Evolutionary conservation across 495 filamentous ascomycete genomes (phyloP).

Genomic region (Penicillium riverlandense): DNA sequence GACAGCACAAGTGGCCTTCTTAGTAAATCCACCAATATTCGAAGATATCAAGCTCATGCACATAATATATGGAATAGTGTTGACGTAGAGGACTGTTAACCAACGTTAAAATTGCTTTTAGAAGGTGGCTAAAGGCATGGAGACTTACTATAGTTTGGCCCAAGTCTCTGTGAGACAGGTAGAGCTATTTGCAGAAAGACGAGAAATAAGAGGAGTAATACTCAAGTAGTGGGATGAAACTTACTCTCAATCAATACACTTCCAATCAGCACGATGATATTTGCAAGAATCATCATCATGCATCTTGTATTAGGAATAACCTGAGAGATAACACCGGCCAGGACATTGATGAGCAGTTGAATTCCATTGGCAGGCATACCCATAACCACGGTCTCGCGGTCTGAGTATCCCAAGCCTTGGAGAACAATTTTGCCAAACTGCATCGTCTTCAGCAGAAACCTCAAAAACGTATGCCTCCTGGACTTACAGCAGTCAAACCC

Average conservation of each 20-base stretch:
- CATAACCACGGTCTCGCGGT: constrained; percentile 1
- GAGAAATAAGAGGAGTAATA: no score
- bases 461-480: not conserved
- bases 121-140: no score
- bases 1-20: constrained; percentile 15
- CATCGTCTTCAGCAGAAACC: not conserved
- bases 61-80: constrained; percentile 14
- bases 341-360: not conserved
- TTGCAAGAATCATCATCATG: constrained; percentile 1
- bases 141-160: no score
- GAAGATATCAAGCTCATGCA: constrained; percentile 20
- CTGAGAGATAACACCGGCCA: not conserved
- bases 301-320: constrained; percentile 1
- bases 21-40: constrained; percentile 23
- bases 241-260: constrained; percentile 2
- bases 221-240: not conserved
- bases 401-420: constrained; percentile 8
- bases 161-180: no score
- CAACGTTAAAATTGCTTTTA: no score
- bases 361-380: constrained; percentile 8
- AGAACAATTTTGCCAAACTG: constrained; percentile 9
- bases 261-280: constrained; percentile 4
- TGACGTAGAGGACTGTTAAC: no score
- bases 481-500: constrained; percentile 4
- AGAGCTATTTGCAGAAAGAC: no score